Conservation (phyloP, 2,329 filamentous ascomycete genomes). For the Stagonosporopsis rhizophila region DNA sequence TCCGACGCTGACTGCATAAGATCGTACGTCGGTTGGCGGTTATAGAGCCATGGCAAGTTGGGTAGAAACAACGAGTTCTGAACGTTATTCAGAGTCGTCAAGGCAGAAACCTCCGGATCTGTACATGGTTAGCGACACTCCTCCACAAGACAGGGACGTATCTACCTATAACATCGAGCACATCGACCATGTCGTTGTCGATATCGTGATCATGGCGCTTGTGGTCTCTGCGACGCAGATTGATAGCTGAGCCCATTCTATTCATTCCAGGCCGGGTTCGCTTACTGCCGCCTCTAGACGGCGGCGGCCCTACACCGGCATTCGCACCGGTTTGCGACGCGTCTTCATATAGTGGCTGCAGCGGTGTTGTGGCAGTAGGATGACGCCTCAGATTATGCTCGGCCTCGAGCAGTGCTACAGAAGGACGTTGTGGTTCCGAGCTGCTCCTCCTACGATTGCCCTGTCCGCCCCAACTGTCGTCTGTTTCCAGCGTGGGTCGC, state of each 20-base stretch:
- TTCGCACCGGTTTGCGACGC: constrained; percentile 16
- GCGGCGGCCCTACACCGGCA: constrained; percentile 24
- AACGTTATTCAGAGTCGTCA: constrained; percentile 88
- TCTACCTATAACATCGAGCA: constrained; percentile 73
- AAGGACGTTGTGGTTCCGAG: constrained; percentile 43
- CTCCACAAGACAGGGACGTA: constrained; percentile 13
- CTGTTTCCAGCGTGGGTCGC: constrained; percentile 9
- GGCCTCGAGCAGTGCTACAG: constrained; percentile 29
- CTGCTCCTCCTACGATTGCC: constrained; percentile 41
- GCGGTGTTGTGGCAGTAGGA: constrained; percentile 31
- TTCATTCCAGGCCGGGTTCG: constrained; percentile 26
- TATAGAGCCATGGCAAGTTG: constrained; percentile 74
- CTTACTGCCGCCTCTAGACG: constrained; percentile 19
- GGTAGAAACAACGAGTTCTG: constrained; percentile 90
- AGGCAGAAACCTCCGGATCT: constrained; percentile 84
- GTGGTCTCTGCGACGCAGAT: constrained; percentile 33
- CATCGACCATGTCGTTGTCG: constrained; percentile 67
- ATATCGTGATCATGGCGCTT: constrained; percentile 55
- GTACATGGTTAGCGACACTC: constrained; percentile 34
- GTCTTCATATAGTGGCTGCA: constrained; percentile 46
- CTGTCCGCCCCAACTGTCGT: constrained; percentile 27
- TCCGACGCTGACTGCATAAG: constrained; percentile 61
- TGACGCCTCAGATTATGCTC: constrained; percentile 40
- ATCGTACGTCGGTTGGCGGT: constrained; percentile 79
- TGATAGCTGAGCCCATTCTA: constrained; percentile 36